These are phyloP conservation scores for Solioccasus polychromus DNA, from an alignment of 768 basidiomycete species.

Conservation along the genomic window DNA sequence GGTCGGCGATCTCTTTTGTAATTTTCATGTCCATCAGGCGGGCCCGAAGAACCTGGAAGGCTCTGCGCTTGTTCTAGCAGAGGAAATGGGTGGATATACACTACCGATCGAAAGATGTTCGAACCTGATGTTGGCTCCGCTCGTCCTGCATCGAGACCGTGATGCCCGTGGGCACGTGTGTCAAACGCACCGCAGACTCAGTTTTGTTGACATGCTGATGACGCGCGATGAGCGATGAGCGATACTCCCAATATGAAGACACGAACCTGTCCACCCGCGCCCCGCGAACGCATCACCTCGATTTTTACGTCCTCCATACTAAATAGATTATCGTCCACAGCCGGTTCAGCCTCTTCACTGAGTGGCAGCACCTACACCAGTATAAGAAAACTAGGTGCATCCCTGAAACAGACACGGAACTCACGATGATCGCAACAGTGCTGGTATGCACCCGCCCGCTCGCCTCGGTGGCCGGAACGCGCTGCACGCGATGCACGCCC, in stretches of 20 bases:
- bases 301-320: constrained; percentile 83
- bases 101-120: background rate
- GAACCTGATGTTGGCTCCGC: constrained; percentile 89
- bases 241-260: background rate
- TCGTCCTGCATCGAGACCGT: constrained; percentile 99
- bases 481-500: constrained; percentile 93
- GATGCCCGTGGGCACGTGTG: constrained; percentile 89
- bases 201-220: constrained; percentile 97
- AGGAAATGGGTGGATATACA: background rate
- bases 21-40: constrained; percentile 83
- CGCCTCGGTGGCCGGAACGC: constrained; percentile 88
- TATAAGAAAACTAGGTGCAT: background rate
- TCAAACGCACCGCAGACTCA: constrained; percentile 93
- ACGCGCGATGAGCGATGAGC: background rate
- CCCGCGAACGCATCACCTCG: constrained; percentile 96
- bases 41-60: constrained; percentile 85
- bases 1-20: constrained; percentile 62
- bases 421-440: constrained; percentile 81
- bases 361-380: constrained; percentile 73
- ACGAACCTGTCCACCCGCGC: constrained; percentile 90
- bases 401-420: constrained; percentile 23
- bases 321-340: constrained; percentile 61
- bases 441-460: constrained; percentile 90
- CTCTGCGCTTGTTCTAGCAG: constrained; percentile 81
- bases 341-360: constrained; percentile 57